Evolutionary conservation across 2,329 filamentous ascomycete species (phyloP), one percentile per base, ranked within the genome.

Genomic region (Pseudocercospora vitis): DNA sequence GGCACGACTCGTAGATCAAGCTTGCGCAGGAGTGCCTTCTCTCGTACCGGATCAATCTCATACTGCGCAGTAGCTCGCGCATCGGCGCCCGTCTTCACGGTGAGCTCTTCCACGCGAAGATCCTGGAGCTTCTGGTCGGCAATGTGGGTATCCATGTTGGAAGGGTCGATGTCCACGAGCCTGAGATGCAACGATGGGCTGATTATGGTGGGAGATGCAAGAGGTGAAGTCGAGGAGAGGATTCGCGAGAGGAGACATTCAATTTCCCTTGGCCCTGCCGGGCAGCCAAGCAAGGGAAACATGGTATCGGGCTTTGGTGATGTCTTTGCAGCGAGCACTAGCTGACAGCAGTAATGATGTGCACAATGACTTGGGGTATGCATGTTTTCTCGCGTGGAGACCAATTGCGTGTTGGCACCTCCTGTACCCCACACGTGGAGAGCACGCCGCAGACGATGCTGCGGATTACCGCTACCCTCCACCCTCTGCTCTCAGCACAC

Each of bases 1-100:
- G 78, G 78, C 5, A 81, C 65, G 24, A 81, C 68, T 40, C 74
- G 71, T 9, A 78, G 52, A 55, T 81, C 78, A 47, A 73, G 70
- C 65, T 80, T 81, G 39, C 74, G 66, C 4, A 80, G 60, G n/a
- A 79, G 63, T 51, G 70, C 73, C 61, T 54, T 60, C 56, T 80
- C 76, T 8, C 7, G 53, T 12, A 37, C 59, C 12, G 59, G 54
- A 37, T 65, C 59, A 50, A 63, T 59, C 23, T 63, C 60, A 32
- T 50, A 63, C 9, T 56, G 37, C 29, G 52, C 48, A 19, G 49
- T 48, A 7, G 46, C 32, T 16, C 53, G 45, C 33, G 61, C 56
- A 39, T 63, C 61, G 32, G 60, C 60, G 35, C 42, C 42, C 4
- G 42, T 45, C 26, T 56, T 56, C 32, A 59, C 62, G 11, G 53